A percentile compares a stretch with the other conserved stretches of the same genome.
Conservation (phyloP, 208 protist species). For the Wallacemonas sp. region DNA sequence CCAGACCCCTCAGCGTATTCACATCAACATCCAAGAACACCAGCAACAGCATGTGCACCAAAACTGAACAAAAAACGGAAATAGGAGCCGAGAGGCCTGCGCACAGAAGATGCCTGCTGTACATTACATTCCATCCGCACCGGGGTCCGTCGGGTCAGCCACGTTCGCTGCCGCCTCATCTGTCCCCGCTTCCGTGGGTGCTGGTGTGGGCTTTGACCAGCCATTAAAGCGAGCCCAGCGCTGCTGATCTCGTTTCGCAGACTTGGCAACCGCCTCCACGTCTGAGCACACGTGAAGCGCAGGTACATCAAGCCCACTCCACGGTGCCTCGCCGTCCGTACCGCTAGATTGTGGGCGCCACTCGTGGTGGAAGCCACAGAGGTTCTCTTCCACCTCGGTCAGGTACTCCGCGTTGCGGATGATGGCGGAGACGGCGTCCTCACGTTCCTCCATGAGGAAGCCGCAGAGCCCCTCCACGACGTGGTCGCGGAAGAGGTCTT, state of each 20-base stretch:
- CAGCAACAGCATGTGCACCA: too few relatives aligned
- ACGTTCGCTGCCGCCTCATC: neutral
- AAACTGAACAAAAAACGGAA: too few relatives aligned
- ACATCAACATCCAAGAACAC: too few relatives aligned
- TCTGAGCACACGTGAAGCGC: conserved; percentile 28
- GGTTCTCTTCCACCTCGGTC: conserved; percentile 46
- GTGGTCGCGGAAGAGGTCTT: conserved; percentile 25
- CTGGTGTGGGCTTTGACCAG: neutral
- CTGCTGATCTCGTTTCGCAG: conserved; percentile 34
- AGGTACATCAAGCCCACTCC: conserved; percentile 17
- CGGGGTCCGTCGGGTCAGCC: too few relatives aligned
- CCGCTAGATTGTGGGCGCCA: conserved; percentile 8
- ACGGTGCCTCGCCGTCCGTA: conserved; percentile 5
- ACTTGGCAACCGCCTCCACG: conserved; percentile 29
- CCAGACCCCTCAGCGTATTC: too few relatives aligned
- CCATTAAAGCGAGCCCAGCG: conserved; percentile 38
- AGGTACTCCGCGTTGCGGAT: conserved; percentile 41
- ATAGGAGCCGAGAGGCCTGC: too few relatives aligned
- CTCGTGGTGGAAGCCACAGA: conserved; percentile 49
- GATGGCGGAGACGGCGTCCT: conserved; percentile 62
- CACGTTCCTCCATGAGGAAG: conserved; percentile 55
- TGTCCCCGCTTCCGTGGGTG: neutral
- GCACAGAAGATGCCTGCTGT: too few relatives aligned
- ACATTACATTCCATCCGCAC: too few relatives aligned
- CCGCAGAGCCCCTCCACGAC: conserved; percentile 50